Evolutionary conservation across 2,329 filamentous ascomycete species (phyloP).

Genomic region (Daldinia sp.): DNA sequence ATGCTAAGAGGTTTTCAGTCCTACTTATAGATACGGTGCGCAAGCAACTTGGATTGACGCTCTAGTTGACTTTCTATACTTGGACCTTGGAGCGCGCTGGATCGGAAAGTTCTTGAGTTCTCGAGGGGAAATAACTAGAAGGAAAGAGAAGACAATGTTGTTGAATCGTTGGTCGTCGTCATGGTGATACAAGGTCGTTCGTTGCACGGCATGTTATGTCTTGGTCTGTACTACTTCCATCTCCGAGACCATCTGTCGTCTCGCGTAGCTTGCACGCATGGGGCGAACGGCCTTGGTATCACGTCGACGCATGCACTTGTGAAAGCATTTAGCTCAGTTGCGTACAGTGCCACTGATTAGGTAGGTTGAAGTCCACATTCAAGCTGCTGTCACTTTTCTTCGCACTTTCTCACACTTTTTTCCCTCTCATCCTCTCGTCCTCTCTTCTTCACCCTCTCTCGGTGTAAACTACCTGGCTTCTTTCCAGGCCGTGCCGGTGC

Average conservation of each 20-base stretch:
- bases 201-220: slow-evolving; percentile 48
- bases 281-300: slow-evolving; percentile 47
- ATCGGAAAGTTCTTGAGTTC: slow-evolving; percentile 43
- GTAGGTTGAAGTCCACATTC: slow-evolving; percentile 33
- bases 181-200: slow-evolving; percentile 47
- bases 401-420: not conserved
- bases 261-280: slow-evolving; percentile 44
- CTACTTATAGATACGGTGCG: slow-evolving; percentile 18
- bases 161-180: slow-evolving; percentile 43
- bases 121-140: slow-evolving; percentile 11
- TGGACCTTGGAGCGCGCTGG: slow-evolving; percentile 33
- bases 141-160: slow-evolving; percentile 32
- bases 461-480: not conserved
- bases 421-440: not conserved
- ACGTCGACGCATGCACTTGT: slow-evolving; percentile 45
- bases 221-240: slow-evolving; percentile 45
- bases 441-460: not conserved
- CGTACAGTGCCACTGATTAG: slow-evolving; percentile 49
- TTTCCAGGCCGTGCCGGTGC: slow-evolving; percentile 38
- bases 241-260: slow-evolving; percentile 45
- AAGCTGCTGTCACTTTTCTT: slow-evolving; percentile 10
- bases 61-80: not conserved
- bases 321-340: slow-evolving; percentile 48
- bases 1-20: slow-evolving; percentile 14
- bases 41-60: slow-evolving; percentile 7